Evolutionary conservation across 1,284 basidiomycete species (phyloP).

Genomic region (Ustilago curta): DNA sequence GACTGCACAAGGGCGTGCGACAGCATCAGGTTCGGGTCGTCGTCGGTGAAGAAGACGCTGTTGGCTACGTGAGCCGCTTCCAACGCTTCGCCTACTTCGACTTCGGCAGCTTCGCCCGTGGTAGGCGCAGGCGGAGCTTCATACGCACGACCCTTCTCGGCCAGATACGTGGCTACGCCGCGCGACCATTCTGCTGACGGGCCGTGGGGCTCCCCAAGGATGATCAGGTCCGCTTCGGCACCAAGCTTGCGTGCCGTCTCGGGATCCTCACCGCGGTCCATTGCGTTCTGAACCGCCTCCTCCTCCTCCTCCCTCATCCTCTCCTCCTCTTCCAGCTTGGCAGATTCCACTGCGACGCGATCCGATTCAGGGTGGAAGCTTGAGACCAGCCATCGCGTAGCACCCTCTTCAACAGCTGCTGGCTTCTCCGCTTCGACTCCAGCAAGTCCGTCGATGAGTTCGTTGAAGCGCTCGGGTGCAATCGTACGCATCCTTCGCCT

Average conservation of each 20-base stretch:
- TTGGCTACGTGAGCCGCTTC: conserved; percentile 27
- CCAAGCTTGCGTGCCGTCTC: conserved; percentile 61
- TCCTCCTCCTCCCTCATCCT: conserved; percentile 55
- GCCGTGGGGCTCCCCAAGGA: conserved; percentile 66
- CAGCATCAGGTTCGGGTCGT: conserved; percentile 64
- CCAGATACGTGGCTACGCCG: conserved; percentile 65
- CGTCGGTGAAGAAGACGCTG: conserved; percentile 49
- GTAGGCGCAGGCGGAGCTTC: conserved; percentile 53
- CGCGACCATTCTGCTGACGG: conserved; percentile 60
- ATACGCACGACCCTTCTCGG: conserved; percentile 61
- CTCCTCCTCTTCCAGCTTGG: conserved; percentile 53
- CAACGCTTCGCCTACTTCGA: conserved; percentile 10
- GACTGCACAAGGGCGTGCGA: conserved; percentile 65
- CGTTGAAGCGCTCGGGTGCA: conserved; percentile 46
- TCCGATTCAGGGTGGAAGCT: conserved; percentile 47
- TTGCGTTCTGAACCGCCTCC: conserved; percentile 59
- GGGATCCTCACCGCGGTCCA: conserved; percentile 65
- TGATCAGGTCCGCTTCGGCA: conserved; percentile 66
- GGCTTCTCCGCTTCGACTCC: conserved; percentile 17
- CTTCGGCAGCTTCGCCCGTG: conserved; percentile 8
- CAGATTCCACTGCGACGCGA: conserved; percentile 47
- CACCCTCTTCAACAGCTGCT: conserved; percentile 10
- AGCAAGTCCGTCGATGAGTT: conserved; percentile 48
- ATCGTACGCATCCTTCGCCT: conserved; percentile 45
- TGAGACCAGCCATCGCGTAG: conserved; percentile 42